Evolutionary conservation across 83 land plant species (phyloP), one percentile per base, ranked within the genome.

Genomic region (Picea engelmannii): DNA sequence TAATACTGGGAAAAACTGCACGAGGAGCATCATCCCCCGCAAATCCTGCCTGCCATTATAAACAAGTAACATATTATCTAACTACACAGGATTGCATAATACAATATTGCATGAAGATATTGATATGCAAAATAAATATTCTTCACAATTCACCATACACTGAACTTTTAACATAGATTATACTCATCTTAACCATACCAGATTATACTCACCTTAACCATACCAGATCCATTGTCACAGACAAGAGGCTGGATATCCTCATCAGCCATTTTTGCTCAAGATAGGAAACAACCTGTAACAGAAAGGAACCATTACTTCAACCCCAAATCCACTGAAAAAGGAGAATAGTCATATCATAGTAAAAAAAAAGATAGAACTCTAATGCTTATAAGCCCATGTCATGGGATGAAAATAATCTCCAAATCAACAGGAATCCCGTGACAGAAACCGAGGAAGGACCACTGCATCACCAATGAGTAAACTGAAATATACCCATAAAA

Each of bases 181-280:
- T 44, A 76, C 24, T 52, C 66, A 87, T 85, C 88, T 87, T 87
- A 58, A 87, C 88, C 88, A 87, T 87, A 63, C 88, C 88, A 64
- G 88, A 83, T 61, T 31, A 31, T 44, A 76, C 24, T 52, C 66
- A 87, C 88, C 88, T 87, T 87, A 58, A 87, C 88, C 88, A 87
- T 87, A 63, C 88, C 88, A 64, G 88, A 83, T 61, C 88, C 88
- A 87, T 87, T 87, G 64, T 87, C 88, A 52, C 83, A 83, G 16
- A 87, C 85, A 63, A 87, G 88, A 52, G n/a, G n/a, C n/a, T n/a
- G n/a, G n/a, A n/a, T n/a, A n/a, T n/a, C n/a, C n/a, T n/a, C n/a
- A n/a, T n/a, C 76, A 4, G 77, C 82, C 82, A 81, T 81, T 69
- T 31, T 62, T 62, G 23, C 65, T 20, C 23, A 6, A 18, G 23